A percentile compares a stretch with the other conserved stretches of the same genome.
Conservation (phyloP, 208 protist genomes). For the Trypanosomatidae sp. region DNA sequence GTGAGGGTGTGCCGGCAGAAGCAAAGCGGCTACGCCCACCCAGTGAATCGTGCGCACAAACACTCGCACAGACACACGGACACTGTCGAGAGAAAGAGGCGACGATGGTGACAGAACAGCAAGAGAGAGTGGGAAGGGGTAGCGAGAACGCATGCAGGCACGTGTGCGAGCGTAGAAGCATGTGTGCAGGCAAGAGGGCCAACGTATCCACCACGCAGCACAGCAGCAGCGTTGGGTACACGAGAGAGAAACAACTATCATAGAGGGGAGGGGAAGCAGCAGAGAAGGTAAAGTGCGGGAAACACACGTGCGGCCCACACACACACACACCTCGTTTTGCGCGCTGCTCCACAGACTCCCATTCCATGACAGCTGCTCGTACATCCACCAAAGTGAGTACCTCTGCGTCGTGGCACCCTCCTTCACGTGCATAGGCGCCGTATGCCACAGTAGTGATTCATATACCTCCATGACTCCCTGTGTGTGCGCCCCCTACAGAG, state of each 20-base stretch:
- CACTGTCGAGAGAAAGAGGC: not conserved
- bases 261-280: not conserved
- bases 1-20: not conserved
- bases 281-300: not conserved
- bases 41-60: not conserved
- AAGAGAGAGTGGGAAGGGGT: not conserved
- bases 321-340: not conserved
- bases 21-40: not conserved
- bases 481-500: not conserved
- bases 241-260: not conserved
- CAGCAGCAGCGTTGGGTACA: not conserved
- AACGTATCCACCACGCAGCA: not conserved
- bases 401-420: not conserved
- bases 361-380: not conserved
- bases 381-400: not conserved
- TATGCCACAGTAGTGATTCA: not conserved
- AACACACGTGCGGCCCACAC: not conserved
- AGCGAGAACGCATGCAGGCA: not conserved
- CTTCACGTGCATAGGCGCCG: too few relatives aligned
- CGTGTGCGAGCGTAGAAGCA: not conserved
- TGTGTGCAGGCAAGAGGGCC: not conserved
- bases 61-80: not conserved
- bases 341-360: not conserved
- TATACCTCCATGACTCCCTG: not conserved
- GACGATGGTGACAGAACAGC: too few relatives aligned